Conservation (phyloP, 2,329 filamentous ascomycete genomes). For the Xylaria sp. region DNA sequence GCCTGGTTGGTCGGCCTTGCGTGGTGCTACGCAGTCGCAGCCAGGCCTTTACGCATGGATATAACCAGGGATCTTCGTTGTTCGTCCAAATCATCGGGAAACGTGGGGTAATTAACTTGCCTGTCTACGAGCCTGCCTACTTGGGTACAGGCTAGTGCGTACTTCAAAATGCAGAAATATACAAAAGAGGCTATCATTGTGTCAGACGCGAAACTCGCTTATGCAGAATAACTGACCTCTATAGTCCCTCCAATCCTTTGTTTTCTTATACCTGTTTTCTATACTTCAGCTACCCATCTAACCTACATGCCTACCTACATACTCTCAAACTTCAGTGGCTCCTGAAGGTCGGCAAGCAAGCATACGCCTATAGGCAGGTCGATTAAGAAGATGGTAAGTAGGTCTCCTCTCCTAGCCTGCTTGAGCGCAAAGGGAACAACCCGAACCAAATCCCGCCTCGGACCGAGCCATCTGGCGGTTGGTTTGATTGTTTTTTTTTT, state of each 20-base stretch:
- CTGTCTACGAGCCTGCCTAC: background rate
- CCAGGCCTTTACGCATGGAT: background rate
- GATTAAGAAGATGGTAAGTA: background rate
- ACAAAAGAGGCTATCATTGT: background rate
- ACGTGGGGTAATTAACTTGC: conserved; percentile 23
- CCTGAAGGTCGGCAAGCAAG: background rate
- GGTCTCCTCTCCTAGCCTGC: background rate
- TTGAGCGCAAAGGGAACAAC: background rate
- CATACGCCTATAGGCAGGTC: background rate
- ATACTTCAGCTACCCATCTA: background rate
- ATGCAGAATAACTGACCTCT: conserved; percentile 6
- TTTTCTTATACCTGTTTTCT: background rate
- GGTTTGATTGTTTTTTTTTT: no score
- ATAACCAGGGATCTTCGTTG: background rate
- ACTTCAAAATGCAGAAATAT: background rate
- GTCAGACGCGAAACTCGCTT: conserved; percentile 10
- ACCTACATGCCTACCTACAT: background rate
- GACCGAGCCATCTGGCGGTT: background rate
- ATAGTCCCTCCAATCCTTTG: background rate
- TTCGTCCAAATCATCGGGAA: conserved; percentile 21
- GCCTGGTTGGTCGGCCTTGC: background rate
- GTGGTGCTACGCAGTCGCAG: background rate
- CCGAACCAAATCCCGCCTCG: conserved; percentile 7
- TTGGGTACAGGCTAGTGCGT: background rate
- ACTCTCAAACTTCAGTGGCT: background rate